Percentiles rank a stretch among this genome's conserved stretches.
These are phyloP conservation scores for Microsporum ferrugineum DNA, from an alignment of 2,329 filamentous ascomycete species.

Conservation along the genomic window DNA sequence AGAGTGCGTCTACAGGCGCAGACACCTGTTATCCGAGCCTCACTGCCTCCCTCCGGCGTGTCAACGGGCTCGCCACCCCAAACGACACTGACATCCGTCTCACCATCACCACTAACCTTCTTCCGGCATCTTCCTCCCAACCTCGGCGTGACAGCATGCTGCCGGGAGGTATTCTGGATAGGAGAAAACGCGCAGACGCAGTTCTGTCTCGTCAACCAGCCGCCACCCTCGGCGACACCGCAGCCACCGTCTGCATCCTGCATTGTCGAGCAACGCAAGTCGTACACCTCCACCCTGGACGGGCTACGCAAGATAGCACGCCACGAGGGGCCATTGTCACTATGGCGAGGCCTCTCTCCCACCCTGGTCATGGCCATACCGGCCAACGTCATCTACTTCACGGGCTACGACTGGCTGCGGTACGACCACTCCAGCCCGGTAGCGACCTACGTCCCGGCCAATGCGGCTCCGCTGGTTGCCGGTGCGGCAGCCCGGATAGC, in stretches of 20 bases:
- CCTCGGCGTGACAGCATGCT: constrained; percentile 87
- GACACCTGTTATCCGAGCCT: constrained; percentile 34
- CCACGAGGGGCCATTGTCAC: constrained; percentile 72
- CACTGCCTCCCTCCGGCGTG: constrained; percentile 28
- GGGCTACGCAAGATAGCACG: constrained; percentile 87
- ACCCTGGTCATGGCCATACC: constrained; percentile 90
- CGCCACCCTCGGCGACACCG: not conserved
- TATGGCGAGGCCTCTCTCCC: constrained; percentile 91
- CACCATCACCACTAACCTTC: constrained; percentile 35
- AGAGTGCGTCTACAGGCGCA: constrained; percentile 91
- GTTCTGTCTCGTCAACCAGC: constrained; percentile 58
- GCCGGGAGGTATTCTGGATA: constrained; percentile 92
- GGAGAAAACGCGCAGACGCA: constrained; percentile 71
- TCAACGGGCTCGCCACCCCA: constrained; percentile 4
- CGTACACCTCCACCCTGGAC: constrained; percentile 82
- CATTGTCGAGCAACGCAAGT: constrained; percentile 73
- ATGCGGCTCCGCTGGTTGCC: constrained; percentile 67
- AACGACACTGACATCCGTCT: constrained; percentile 9
- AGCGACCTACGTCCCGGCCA: constrained; percentile 49
- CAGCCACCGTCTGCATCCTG: constrained; percentile 46
- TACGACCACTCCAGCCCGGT: constrained; percentile 64
- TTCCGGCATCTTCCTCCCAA: constrained; percentile 66
- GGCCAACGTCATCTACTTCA: constrained; percentile 96
- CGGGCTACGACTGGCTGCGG: constrained; percentile 90
- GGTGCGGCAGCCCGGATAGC: constrained; percentile 67